Conservation (phyloP, 306 rosid genomes). For the Calophaca sinica region DNA sequence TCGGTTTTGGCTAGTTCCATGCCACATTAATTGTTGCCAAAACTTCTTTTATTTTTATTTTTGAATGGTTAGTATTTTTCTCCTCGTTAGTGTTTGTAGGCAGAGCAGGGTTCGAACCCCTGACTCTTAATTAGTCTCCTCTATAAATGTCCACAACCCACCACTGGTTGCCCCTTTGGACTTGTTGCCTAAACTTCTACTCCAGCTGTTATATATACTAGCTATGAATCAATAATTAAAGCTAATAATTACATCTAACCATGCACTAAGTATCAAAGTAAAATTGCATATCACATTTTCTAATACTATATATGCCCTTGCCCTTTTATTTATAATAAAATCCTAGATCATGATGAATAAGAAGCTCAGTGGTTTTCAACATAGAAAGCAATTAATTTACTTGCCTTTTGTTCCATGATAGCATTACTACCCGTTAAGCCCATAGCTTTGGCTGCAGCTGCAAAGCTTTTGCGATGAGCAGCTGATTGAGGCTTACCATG, state of each 20-base stretch:
- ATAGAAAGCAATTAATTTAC: background rate
- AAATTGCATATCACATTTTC: background rate
- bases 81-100: too few relatives aligned
- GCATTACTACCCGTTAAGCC: conserved; percentile 9
- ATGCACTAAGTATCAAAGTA: background rate
- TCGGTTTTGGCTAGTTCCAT: too few relatives aligned
- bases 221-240: too few relatives aligned
- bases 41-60: too few relatives aligned
- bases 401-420: conserved; percentile 52
- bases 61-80: too few relatives aligned
- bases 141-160: too few relatives aligned
- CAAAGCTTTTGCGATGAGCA: conserved; percentile 31
- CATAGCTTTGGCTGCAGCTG: conserved; percentile 35
- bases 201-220: too few relatives aligned
- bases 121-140: too few relatives aligned
- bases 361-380: background rate
- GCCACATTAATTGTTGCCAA: too few relatives aligned
- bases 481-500: conserved; percentile 25
- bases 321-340: background rate
- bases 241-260: background rate
- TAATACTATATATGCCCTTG: background rate
- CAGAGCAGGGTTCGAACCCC: too few relatives aligned
- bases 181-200: too few relatives aligned
- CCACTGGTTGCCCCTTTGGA: too few relatives aligned
- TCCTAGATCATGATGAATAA: background rate